Base-by-base conservation (phyloP, 176 grass and related monocot genomes). In the Triticum monococcum region DNA sequence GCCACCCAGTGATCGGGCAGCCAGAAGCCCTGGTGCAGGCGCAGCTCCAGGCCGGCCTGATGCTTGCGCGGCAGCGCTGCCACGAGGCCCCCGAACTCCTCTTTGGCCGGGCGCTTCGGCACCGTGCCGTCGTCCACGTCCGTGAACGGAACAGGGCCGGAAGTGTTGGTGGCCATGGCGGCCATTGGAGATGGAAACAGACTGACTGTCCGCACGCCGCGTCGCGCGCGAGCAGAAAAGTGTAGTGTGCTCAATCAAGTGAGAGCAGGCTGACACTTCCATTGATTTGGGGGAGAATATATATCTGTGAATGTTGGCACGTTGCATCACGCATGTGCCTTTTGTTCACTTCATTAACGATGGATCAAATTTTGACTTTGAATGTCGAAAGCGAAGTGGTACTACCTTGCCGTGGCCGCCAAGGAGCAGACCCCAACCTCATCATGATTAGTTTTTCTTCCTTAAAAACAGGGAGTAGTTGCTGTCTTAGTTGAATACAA, bases 61-160 rank as follows among this genome's bases (percentile, higher is more conserved):
- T 40, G 13, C 79, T 18, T 76, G 22, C 69, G n/a, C 18, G 77
- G 88, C 46, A 89, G 75, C 24, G 83, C 32, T 22, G 82, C 18
- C 0, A 89, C 67, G 57, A 89, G 78, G 9, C 45, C 13, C 14
- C 86, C 80, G 30, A 83, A 91, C 62, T 83, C 79, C 35, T 83
- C 64, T 24, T 64, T 83, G 5, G 59, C 54, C 0, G 36, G 52
- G 16, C 35, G 33, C 33, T 36, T 40, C 4, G 65, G 72, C 46
- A 62, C 64, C 5, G 35, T 22, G 17, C 74, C 75, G 6, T 89
- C 64, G 9, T 72, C 75, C 38, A 65, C 12, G 54, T 89, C 87
- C 81, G 78, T 89, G 81, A 84, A 89, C n/a, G 81, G 87, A 24
- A 89, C 65, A 11, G 87, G 87, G 26, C 86, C 86, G 7, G 45